Conservation (phyloP, 2,329 filamentous ascomycete genomes). For the Catunica adiposa region DNA sequence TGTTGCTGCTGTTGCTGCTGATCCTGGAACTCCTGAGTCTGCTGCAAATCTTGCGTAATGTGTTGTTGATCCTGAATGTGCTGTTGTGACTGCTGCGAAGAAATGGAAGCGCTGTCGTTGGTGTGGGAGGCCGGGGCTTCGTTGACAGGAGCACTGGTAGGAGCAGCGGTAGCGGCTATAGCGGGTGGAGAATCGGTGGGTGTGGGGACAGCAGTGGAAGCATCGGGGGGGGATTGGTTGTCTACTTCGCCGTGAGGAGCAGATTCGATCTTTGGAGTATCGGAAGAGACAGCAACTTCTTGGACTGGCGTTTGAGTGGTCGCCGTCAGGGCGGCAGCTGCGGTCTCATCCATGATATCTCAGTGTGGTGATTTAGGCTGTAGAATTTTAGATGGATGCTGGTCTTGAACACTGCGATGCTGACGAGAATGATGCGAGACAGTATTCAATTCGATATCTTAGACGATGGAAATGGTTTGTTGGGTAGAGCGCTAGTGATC, state of each 20-base stretch:
- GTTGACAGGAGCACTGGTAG: not conserved
- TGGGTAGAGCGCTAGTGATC: not conserved
- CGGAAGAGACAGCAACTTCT: not conserved
- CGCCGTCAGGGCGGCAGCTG: not conserved
- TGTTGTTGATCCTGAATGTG: not conserved
- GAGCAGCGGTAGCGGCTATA: not conserved
- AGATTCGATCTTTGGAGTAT: not conserved
- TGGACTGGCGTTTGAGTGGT: not conserved
- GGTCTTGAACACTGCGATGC: too few relatives aligned
- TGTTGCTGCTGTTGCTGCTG: constrained; percentile 7
- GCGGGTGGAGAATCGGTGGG: not conserved
- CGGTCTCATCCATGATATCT: not conserved
- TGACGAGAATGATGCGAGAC: too few relatives aligned
- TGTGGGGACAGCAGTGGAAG: not conserved
- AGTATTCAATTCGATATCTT: too few relatives aligned
- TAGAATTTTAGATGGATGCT: too few relatives aligned
- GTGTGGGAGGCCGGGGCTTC: not conserved
- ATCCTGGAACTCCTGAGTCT: constrained; percentile 2
- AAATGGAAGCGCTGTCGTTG: not conserved
- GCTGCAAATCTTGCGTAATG: too few relatives aligned
- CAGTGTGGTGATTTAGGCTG: too few relatives aligned
- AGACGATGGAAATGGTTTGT: too few relatives aligned
- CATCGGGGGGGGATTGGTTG: not conserved
- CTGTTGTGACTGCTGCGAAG: not conserved
- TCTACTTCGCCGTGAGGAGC: not conserved